Evolutionary conservation across 805 yeast species (phyloP), one percentile per base, ranked within the genome.

Genomic region (Pichia cabralensis): DNA sequence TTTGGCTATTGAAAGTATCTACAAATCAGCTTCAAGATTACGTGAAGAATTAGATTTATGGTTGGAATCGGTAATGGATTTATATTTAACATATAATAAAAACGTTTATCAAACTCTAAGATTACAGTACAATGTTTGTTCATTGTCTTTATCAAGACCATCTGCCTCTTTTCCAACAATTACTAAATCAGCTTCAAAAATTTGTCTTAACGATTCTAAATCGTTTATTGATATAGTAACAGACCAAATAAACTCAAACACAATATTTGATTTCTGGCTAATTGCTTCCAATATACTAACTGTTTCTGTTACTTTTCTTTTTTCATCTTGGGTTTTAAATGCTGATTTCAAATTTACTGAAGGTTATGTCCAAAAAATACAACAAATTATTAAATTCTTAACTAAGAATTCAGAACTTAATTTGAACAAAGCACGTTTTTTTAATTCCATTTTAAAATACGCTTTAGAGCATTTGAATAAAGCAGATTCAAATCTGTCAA

Each of bases 161-260:
- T 31, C 33, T 9, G 28, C 33, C n/a, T 11, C 33, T 2, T 31
- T 23, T 17, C 33, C 33, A 4, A 11, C 22, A 6, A 14, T 22
- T 13, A 12, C 28, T 9, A 8, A 12, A 15, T 17, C 20, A 14
- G 22, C 33, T 5, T 23, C 33, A 5, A 31, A 22, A 17, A 23
- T 31, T 10, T 33, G 28, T 25, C 10, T 29, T 10, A 22, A 17
- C 18, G 36, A 16, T 25, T 22, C 28, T 8, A 30, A 9, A 29
- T 30, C 49, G 10, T 73, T 69, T n/a, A 61, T 64, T 2, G 64
- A 55, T 4, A 55, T 24, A 27, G 64, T 17, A 21, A 15, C 12
- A 33, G 36, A 22, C 31, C 33, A 31, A 13, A 23, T 16, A 2
- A 8, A 23, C 3, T 5, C 19, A 11, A 16, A 23, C 13, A 17